A percentile compares a stretch with the other conserved stretches of the same genome.
phyloP scores from a whole-genome alignment of 805 yeast genomes.

The Wickerhamomyces bisporus region DNA sequence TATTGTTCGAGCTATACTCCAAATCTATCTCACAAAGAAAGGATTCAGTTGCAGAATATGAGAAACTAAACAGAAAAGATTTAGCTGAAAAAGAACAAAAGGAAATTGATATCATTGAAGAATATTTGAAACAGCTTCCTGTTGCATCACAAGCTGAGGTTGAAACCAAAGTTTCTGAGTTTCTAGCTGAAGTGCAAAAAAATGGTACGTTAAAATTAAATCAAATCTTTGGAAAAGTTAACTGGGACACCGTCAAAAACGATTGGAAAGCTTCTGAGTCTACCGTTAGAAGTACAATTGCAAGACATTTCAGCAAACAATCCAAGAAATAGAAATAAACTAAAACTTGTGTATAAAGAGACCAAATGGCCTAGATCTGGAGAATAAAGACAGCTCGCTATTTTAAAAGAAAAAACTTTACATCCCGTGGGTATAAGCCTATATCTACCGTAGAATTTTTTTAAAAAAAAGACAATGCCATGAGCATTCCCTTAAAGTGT shows the following conservation, averaged over 20 bases:
- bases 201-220: slow-evolving; percentile 22
- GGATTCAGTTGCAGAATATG: slow-evolving; percentile 45
- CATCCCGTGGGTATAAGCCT: too few species aligned
- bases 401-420: too few species aligned
- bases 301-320: slow-evolving; percentile 14
- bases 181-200: slow-evolving; percentile 20
- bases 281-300: slow-evolving; percentile 28
- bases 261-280: slow-evolving; percentile 34
- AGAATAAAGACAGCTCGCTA: too few species aligned
- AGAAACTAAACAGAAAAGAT: slow-evolving; percentile 42
- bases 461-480: too few species aligned
- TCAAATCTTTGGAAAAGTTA: slow-evolving; percentile 27
- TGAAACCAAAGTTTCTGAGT: slow-evolving; percentile 26
- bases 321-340: neutral
- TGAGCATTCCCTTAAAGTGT: too few species aligned
- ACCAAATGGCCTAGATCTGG: too few species aligned
- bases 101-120: slow-evolving; percentile 39
- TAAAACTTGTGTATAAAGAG: too few species aligned
- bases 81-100: slow-evolving; percentile 46
- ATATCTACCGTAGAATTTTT: too few species aligned
- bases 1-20: slow-evolving; percentile 31
- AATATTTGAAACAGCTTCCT: slow-evolving; percentile 36
- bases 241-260: slow-evolving; percentile 28
- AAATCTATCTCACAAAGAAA: slow-evolving; percentile 44
- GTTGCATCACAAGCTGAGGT: slow-evolving; percentile 44